Evolutionary conservation across 2,329 filamentous ascomycete species (phyloP), one percentile per base, ranked within the genome.

Genomic region (Eutypa lata): DNA sequence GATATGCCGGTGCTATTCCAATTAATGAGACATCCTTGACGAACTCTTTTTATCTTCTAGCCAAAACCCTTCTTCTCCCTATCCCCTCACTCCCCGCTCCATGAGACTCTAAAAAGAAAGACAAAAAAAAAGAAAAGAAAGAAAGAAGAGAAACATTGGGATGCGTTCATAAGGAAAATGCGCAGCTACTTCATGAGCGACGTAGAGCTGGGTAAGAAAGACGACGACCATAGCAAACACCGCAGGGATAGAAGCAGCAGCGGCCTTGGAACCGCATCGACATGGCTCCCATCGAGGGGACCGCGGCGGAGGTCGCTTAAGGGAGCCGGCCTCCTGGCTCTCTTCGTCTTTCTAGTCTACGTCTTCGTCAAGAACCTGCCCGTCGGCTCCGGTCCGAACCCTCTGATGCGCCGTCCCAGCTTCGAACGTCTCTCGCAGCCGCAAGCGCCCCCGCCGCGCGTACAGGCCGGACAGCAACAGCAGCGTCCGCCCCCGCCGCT

Each of bases 351-450:
- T 35, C 65, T 79, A 26, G 54, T 90, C 21, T 88, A 87, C 65
- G 71, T 89, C 56, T 82, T 90, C 63, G 70, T 87, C 63, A 79
- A 80, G 59, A 82, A 87, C 65, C 80, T 89, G 51, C 84, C 86
- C 8, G 65, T 72, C 59, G 62, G 72, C 55, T 60, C 78, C 55
- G 66, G 64, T 13, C 67, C 72, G 24, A 60, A 73, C 47, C 65
- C 68, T 28, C 69, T 68, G 51, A 70, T 66, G 55, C 71, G 71
- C 45, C 73, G 69, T 24, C 73, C 75, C 4, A 59, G 65, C 58
- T 35, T 56, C 57, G 24, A 49, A 53, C 37, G 46, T 28, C 42
- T 56, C 37, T 18, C 53, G 40, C 19, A 16, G 18, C 47, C 53
- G 40, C 19, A 16, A 18, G 45, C 14, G 14, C 3, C 56, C 48